These are phyloP conservation scores for Cymodocea nodosa DNA, from an alignment of 116 monocot genomes.

Conservation along the genomic window DNA sequence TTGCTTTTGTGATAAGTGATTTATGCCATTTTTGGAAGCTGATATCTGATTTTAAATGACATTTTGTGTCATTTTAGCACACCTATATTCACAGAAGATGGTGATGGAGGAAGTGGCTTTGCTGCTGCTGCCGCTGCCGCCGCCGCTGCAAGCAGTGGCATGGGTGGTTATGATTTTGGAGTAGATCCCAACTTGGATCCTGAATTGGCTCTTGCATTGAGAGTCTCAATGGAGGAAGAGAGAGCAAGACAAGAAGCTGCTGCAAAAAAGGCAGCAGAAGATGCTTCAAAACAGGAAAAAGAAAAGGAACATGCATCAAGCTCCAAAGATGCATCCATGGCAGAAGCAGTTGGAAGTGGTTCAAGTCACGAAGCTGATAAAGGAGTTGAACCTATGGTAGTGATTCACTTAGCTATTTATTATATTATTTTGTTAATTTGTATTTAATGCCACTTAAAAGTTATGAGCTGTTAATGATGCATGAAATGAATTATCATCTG, in stretches of 20 bases:
- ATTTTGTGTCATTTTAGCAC: constrained; percentile 35
- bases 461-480: no score
- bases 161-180: constrained; percentile 82
- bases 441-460: no score
- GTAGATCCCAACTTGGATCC: constrained; percentile 96
- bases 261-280: constrained; percentile 88
- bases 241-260: constrained; percentile 95
- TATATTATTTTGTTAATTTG: no score
- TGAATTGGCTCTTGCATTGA: constrained; percentile 84
- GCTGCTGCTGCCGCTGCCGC: constrained; percentile 69
- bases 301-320: constrained; percentile 34
- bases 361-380: constrained; percentile 28
- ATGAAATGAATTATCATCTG: no score
- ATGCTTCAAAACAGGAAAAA: constrained; percentile 51
- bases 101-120: constrained; percentile 83
- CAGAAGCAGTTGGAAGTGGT: constrained; percentile 24
- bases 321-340: constrained; percentile 42
- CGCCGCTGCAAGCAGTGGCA: constrained; percentile 37
- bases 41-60: background rate
- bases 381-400: constrained; percentile 46
- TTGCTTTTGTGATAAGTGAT: background rate
- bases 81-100: constrained; percentile 74
- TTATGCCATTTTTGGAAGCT: background rate
- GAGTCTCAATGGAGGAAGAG: constrained; percentile 99
- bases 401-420: background rate